Percentiles rank a stretch among this genome's conserved stretches.
phyloP scores from a whole-genome alignment of 495 filamentous ascomycete species.

The Venustampulla echinocandica region DNA sequence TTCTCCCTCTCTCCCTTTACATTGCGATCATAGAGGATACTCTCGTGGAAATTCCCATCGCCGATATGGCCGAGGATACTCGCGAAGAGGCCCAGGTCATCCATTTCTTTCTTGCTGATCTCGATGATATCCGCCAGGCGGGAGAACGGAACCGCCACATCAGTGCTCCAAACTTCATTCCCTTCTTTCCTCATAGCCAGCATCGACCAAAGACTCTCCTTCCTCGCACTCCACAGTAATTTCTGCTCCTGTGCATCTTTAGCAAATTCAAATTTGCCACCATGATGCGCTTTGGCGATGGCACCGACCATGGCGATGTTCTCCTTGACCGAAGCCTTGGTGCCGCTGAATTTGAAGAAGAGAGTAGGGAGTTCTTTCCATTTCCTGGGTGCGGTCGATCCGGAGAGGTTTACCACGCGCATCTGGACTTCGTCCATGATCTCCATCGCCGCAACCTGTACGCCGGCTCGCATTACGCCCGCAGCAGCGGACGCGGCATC shows the following conservation, averaged over 20 bases:
- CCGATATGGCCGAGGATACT: slow-evolving; percentile 75
- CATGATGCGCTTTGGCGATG: slow-evolving; percentile 53
- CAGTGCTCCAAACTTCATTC: slow-evolving; percentile 64
- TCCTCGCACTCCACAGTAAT: slow-evolving; percentile 66
- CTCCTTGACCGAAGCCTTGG: slow-evolving; percentile 58
- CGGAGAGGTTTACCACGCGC: slow-evolving; percentile 64
- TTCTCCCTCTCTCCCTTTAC: slow-evolving; percentile 58
- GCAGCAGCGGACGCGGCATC: slow-evolving; percentile 64
- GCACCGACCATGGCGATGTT: slow-evolving; percentile 55
- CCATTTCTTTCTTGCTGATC: slow-evolving; percentile 80
- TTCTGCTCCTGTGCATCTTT: slow-evolving; percentile 57
- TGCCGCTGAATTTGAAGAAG: slow-evolving; percentile 80
- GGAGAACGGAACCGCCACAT: slow-evolving; percentile 84
- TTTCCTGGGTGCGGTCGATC: slow-evolving; percentile 52
- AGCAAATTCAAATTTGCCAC: slow-evolving; percentile 67
- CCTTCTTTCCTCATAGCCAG: slow-evolving; percentile 54
- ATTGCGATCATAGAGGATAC: slow-evolving; percentile 70
- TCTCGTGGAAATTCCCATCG: slow-evolving; percentile 88
- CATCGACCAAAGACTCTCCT: slow-evolving; percentile 70
- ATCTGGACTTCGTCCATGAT: slow-evolving; percentile 81
- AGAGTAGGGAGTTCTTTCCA: slow-evolving; percentile 74
- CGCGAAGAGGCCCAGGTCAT: slow-evolving; percentile 74
- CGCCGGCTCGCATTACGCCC: slow-evolving; percentile 59
- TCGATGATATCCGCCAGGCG: slow-evolving; percentile 85
- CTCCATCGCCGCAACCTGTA: slow-evolving; percentile 73